These are phyloP conservation scores for Yarrowia sp. DNA, from an alignment of 805 yeast species.

Conservation along the genomic window DNA sequence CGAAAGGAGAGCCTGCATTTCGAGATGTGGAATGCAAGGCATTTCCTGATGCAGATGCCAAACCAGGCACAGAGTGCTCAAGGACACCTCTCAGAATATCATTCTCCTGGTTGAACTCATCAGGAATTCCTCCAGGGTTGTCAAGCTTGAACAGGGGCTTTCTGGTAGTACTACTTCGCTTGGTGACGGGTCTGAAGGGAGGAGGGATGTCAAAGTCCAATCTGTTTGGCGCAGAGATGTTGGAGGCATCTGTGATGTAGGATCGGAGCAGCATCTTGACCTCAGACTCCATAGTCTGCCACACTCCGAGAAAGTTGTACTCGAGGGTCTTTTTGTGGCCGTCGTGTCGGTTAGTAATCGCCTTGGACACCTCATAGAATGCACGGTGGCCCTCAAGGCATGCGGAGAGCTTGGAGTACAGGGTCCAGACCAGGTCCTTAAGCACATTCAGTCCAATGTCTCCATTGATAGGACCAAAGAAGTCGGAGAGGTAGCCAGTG, in stretches of 20 bases:
- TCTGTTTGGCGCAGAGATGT: slow-evolving; percentile 35
- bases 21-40: slow-evolving; percentile 49
- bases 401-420: slow-evolving; percentile 68
- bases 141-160: slow-evolving; percentile 44
- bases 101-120: slow-evolving; percentile 45
- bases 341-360: slow-evolving; percentile 40
- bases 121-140: slow-evolving; percentile 48
- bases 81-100: slow-evolving; percentile 56
- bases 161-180: slow-evolving; percentile 47
- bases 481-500: slow-evolving; percentile 24
- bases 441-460: slow-evolving; percentile 63
- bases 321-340: slow-evolving; percentile 40
- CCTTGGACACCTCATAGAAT: slow-evolving; percentile 60
- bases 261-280: slow-evolving; percentile 52
- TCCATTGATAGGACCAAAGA: slow-evolving; percentile 42
- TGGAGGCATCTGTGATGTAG: slow-evolving; percentile 48
- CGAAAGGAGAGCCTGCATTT: slow-evolving; percentile 56
- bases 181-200: slow-evolving; percentile 37
- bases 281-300: slow-evolving; percentile 56
- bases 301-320: slow-evolving; percentile 55
- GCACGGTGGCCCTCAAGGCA: slow-evolving; percentile 75
- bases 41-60: slow-evolving; percentile 51
- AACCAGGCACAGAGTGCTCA: slow-evolving; percentile 75
- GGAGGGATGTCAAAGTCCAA: slow-evolving; percentile 25
- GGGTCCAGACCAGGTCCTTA: slow-evolving; percentile 71